Evolutionary conservation across 1,284 basidiomycete species (phyloP).

Genomic region (Schizophyllum amplum): DNA sequence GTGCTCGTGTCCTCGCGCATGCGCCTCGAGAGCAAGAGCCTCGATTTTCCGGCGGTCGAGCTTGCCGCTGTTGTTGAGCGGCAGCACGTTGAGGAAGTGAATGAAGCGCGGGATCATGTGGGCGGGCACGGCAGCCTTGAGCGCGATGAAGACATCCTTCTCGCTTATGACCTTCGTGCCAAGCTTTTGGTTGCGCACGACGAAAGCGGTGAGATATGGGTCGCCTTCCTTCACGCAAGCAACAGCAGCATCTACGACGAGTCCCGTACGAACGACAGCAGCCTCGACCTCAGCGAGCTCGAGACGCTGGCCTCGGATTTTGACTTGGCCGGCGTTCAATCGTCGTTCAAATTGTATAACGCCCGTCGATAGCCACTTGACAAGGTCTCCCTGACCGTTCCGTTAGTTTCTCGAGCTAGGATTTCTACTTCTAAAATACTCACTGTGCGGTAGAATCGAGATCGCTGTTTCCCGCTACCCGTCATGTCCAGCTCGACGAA

Average conservation of each 20-base stretch:
- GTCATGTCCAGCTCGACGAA: neutral
- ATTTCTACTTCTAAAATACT: no score
- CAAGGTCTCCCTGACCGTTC: neutral
- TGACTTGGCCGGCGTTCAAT: neutral
- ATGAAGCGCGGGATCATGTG: constrained; percentile 1
- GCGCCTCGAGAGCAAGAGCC: neutral
- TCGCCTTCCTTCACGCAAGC: constrained; percentile 1
- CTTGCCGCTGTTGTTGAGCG: constrained; percentile 2
- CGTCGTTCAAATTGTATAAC: constrained; percentile 1
- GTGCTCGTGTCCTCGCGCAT: neutral
- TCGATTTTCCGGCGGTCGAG: constrained; percentile 1
- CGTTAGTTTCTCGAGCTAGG: no score
- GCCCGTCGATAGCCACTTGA: neutral
- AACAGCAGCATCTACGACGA: constrained; percentile 1
- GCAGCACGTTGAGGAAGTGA: constrained; percentile 1
- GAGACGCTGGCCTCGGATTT: constrained; percentile 1
- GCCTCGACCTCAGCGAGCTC: constrained; percentile 2
- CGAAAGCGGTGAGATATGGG: neutral
- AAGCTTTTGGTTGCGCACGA: neutral
- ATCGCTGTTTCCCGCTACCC: neutral
- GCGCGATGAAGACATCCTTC: neutral
- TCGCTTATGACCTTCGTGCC: neutral
- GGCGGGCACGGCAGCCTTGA: neutral
- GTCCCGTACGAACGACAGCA: neutral
- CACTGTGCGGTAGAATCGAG: neutral